These are phyloP conservation scores for Verbena officinalis DNA, from an alignment of 257 asterid genomes.

Conservation along the genomic window DNA sequence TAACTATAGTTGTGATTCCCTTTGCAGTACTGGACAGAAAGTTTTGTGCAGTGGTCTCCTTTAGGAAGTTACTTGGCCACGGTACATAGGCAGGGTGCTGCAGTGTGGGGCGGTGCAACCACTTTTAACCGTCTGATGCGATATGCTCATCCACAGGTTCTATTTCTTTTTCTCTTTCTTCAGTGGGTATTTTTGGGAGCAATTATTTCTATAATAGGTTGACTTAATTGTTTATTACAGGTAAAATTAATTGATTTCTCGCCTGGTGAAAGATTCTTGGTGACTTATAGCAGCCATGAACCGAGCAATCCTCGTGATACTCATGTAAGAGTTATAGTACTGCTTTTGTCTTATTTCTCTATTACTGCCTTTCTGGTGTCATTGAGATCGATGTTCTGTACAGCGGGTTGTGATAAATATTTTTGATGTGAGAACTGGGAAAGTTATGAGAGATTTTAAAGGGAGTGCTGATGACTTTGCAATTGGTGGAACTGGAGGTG, in stretches of 20 bases:
- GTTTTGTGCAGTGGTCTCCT: constrained; percentile 98
- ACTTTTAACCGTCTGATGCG: constrained; percentile 83
- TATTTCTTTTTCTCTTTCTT: background rate
- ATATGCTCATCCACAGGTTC: constrained; percentile 87
- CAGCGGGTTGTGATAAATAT: constrained; percentile 92
- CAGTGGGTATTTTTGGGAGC: background rate
- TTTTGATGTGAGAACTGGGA: constrained; percentile 90
- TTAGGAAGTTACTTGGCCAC: constrained; percentile 95
- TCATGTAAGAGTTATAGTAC: constrained; percentile 52
- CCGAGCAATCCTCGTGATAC: constrained; percentile 99
- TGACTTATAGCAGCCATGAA: constrained; percentile 97
- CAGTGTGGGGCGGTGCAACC: constrained; percentile 96
- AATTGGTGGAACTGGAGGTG: constrained; percentile 92
- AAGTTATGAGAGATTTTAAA: constrained; percentile 87
- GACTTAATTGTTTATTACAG: constrained; percentile 46
- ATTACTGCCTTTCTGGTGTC: background rate
- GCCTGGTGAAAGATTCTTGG: constrained; percentile 86
- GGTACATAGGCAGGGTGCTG: constrained; percentile 95
- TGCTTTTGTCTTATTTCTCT: background rate
- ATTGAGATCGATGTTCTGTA: constrained; percentile 21
- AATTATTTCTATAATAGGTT: background rate
- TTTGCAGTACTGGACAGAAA: constrained; percentile 92
- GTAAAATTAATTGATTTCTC: constrained; percentile 92
- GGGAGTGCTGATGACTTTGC: constrained; percentile 97
- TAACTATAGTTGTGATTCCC: constrained; percentile 13